These are phyloP conservation scores for Sporisorium scitamineum DNA, from an alignment of 1,284 basidiomycete species.

Conservation along the genomic window DNA sequence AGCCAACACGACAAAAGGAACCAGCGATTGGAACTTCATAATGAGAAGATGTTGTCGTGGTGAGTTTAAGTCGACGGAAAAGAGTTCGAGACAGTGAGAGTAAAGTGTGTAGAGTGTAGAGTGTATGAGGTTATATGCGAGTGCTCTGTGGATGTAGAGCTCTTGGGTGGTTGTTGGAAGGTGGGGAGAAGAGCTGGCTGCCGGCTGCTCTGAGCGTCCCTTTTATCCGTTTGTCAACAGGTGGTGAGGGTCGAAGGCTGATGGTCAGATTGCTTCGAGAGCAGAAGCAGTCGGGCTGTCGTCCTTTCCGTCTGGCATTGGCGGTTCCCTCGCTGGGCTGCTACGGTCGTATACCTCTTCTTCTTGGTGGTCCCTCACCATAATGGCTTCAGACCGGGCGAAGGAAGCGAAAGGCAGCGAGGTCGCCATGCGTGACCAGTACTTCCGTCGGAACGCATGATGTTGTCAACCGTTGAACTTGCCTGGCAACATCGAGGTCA, in stretches of 20 bases:
- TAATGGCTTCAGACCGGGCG: background rate
- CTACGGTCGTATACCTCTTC: background rate
- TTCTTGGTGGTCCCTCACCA: background rate
- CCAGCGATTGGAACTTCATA: conserved; percentile 40
- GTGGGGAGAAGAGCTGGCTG: background rate
- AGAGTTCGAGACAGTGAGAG: background rate
- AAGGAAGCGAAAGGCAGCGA: background rate
- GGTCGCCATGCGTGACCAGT: background rate
- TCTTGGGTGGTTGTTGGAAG: background rate
- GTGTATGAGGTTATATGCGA: background rate
- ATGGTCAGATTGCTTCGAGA: background rate
- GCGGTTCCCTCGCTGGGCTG: background rate
- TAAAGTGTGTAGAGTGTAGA: too few species aligned
- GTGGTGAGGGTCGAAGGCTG: background rate
- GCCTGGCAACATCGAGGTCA: background rate
- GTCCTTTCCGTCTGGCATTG: background rate
- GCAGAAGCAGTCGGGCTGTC: background rate
- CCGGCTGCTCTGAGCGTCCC: background rate
- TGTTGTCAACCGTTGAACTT: background rate
- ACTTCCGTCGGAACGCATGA: conserved; percentile 1
- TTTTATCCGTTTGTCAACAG: background rate
- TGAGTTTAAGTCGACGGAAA: background rate
- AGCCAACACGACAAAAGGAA: conserved; percentile 36
- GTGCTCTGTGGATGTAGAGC: background rate
- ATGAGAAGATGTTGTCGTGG: background rate